Evolutionary conservation across 768 basidiomycete species (phyloP).

Genomic region (Imleria badia): DNA sequence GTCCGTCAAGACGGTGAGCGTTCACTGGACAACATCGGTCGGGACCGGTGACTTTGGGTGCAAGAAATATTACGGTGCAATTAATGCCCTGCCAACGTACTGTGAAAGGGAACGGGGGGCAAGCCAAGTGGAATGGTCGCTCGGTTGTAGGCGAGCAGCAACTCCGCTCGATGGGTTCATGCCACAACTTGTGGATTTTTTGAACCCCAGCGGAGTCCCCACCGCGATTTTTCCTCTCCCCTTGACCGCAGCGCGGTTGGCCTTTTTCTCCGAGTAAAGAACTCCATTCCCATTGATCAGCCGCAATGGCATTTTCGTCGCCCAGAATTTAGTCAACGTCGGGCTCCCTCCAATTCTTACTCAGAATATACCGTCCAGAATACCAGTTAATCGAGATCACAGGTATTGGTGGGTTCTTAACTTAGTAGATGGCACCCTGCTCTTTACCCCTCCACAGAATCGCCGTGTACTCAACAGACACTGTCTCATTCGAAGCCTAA

Average conservation of each 20-base stretch:
- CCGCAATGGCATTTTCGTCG: background rate
- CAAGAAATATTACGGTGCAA: conserved; percentile 10
- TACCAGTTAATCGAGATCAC: background rate
- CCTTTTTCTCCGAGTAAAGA: background rate
- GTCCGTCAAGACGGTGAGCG: conserved; percentile 13
- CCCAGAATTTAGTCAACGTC: background rate
- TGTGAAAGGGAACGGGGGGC: background rate
- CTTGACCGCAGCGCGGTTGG: background rate
- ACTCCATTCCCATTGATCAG: background rate
- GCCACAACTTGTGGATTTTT: conserved; percentile 7
- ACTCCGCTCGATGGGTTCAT: conserved; percentile 19
- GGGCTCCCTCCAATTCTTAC: too few species aligned
- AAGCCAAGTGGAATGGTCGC: background rate
- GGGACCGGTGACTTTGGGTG: background rate
- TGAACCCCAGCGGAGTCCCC: background rate
- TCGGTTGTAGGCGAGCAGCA: conserved; percentile 9
- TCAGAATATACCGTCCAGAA: background rate
- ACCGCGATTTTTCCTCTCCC: background rate
- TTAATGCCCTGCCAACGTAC: background rate
- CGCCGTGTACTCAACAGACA: background rate
- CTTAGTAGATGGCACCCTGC: background rate
- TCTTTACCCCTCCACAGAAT: conserved; percentile 2
- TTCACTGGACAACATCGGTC: background rate
- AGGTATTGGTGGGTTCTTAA: background rate
- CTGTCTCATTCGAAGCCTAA: background rate